Percentiles rank a stretch among this genome's conserved stretches.
Conservation (phyloP, 352 stramenopile genomes). For the Globisporangium echinulatum region DNA sequence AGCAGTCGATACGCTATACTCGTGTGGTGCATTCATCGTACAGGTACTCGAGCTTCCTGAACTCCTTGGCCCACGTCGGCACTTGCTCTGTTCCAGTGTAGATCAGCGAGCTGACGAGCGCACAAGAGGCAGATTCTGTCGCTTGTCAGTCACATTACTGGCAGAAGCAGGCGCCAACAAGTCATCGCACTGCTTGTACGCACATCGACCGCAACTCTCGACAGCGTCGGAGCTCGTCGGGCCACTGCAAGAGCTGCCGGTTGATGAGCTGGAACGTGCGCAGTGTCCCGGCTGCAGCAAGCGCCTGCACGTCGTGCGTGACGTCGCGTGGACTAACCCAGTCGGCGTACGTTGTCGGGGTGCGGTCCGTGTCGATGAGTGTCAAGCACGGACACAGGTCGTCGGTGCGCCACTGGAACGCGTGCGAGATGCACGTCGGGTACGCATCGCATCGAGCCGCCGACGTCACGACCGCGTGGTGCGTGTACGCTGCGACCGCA, state of each 20-base stretch:
- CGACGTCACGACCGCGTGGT: constrained; percentile 11
- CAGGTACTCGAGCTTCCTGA: constrained; percentile 33
- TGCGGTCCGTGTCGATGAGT: constrained; percentile 21
- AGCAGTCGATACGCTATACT: too few species aligned
- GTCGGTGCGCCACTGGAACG: constrained; percentile 13
- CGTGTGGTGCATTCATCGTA: constrained; percentile 19
- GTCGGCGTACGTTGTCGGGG: constrained; percentile 26
- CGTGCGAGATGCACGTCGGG: constrained; percentile 22
- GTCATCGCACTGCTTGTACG: not conserved
- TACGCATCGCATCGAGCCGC: constrained; percentile 10
- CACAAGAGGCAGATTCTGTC: not conserved
- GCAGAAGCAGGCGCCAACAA: not conserved
- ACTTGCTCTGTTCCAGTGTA: constrained; percentile 23
- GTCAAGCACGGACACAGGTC: constrained; percentile 25
- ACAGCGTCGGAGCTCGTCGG: constrained; percentile 25
- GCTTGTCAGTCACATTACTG: not conserved
- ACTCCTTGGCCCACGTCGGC: constrained; percentile 23
- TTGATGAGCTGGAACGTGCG: constrained; percentile 32
- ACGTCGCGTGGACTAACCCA: constrained; percentile 25
- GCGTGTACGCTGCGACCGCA: constrained; percentile 5
- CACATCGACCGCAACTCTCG: constrained; percentile 33
- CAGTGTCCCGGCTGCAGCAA: constrained; percentile 20
- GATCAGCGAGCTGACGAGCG: constrained; percentile 16
- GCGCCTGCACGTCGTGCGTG: constrained; percentile 14
- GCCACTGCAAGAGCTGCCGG: constrained; percentile 13